These are phyloP conservation scores for Talaromyces rugulosus DNA, from an alignment of 2,329 filamentous ascomycete species.

Conservation along the genomic window DNA sequence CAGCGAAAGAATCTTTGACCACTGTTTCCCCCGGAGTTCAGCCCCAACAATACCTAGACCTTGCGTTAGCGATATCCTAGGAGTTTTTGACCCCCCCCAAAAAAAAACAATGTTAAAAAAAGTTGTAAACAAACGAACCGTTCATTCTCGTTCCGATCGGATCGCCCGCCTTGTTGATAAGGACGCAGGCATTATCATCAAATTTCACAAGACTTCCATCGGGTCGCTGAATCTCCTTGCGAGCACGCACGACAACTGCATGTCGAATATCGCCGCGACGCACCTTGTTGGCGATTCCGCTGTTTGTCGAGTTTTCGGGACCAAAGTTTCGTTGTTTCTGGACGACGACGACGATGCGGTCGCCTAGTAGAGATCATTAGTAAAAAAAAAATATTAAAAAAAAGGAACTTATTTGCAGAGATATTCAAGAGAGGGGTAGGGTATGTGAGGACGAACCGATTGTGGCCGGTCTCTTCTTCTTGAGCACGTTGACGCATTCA, in stretches of 20 bases:
- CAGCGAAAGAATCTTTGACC: constrained; percentile 97
- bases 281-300: constrained; percentile 84
- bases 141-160: constrained; percentile 90
- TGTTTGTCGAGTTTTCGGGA: constrained; percentile 65
- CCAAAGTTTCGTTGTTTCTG: constrained; percentile 86
- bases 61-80: constrained; percentile 14
- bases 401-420: neutral
- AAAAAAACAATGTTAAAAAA: neutral
- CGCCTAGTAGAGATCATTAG: constrained; percentile 55
- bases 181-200: constrained; percentile 95
- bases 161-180: constrained; percentile 95
- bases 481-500: constrained; percentile 90
- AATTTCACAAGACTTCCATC: constrained; percentile 91
- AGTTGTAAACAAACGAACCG: constrained; percentile 45
- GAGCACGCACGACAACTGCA: constrained; percentile 88
- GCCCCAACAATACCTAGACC: constrained; percentile 72
- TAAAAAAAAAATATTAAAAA: neutral
- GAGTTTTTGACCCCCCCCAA: neutral
- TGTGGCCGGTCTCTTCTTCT: constrained; percentile 77
- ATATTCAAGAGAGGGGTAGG: neutral
- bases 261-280: constrained; percentile 94
- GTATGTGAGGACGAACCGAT: constrained; percentile 62
- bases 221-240: constrained; percentile 77
- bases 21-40: constrained; percentile 86
- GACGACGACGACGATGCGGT: constrained; percentile 94